Evolutionary conservation across 2,329 filamentous ascomycete species (phyloP), one percentile per base, ranked within the genome.

Genomic region (Alternaria gansuensis): DNA sequence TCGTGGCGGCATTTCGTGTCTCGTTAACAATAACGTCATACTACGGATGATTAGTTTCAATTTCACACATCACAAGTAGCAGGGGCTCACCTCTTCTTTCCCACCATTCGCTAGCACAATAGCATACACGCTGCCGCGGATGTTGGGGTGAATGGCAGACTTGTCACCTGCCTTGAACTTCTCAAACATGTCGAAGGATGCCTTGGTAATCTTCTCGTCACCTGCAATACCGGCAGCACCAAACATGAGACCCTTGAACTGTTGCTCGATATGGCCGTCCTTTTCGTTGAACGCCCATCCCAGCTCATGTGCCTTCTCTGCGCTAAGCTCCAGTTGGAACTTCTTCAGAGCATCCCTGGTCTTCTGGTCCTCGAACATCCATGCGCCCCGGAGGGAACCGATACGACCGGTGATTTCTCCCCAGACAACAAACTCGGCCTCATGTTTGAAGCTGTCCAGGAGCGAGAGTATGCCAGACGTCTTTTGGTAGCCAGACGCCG

Each of bases 211-310:
- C 66, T 85, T 83, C 70, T 93, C 82, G 71, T 98, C 94, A 33
- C 92, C 93, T 44, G 88, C 85, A 66, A 92, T 82, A 57, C 93
- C 94, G 50, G 94, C 92, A 67, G 85, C 87, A 61, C 91, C 90
- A 75, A 98, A 98, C 76, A 97, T 85, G 75, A 97, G 86, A 13
- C 88, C 88, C 83, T 98, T 98, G 85, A 97, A 96, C 76, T 97
- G 93, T 78, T 97, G 93, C 76, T 93, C 85, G 66, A 97, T 89
- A 75, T 97, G 93, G 49, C 90, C 92, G 70, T 98, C 94, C 3
- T 84, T 85, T 26, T 93, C 90, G 28, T 87, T 89, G 79, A 98
- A 97, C 13, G 87, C 81, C 94, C 94, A 98, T 59, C 94, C 94
- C 43, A 96, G 80, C 74, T 93, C 86, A 76, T 97, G 93, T 0